Evolutionary conservation across 2,329 filamentous ascomycete species (phyloP).

Genomic region (Botrytis squamosa): DNA sequence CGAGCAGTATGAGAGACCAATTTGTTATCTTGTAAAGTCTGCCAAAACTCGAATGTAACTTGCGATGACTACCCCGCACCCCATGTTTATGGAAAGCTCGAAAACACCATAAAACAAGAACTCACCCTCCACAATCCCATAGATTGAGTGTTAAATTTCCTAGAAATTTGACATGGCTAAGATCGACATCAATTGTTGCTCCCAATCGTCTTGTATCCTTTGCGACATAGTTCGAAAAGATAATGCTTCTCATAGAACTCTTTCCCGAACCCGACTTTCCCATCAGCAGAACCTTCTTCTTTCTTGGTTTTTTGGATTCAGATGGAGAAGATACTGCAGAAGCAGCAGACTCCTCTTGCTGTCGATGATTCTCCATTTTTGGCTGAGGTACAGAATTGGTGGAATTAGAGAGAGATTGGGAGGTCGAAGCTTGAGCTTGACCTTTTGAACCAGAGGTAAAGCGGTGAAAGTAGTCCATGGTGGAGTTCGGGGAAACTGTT

Average conservation of each 20-base stretch:
- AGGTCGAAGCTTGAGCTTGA: neutral
- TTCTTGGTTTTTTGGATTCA: conserved; percentile 59
- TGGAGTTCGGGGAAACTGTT: conserved; percentile 7
- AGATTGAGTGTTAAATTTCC: conserved; percentile 95
- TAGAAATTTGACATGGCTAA: conserved; percentile 98
- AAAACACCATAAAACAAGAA: conserved; percentile 20
- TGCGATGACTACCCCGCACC: neutral
- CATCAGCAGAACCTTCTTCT: conserved; percentile 86
- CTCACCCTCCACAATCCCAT: conserved; percentile 93
- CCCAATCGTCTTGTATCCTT: conserved; percentile 90
- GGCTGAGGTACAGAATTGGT: conserved; percentile 4
- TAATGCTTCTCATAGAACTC: conserved; percentile 97
- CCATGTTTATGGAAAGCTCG: neutral
- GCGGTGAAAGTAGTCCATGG: conserved; percentile 14
- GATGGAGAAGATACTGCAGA: conserved; percentile 15
- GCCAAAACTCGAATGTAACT: neutral
- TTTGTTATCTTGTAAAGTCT: neutral
- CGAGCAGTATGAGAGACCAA: neutral
- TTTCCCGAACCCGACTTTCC: conserved; percentile 97
- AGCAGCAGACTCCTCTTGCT: conserved; percentile 14
- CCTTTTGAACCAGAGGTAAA: conserved; percentile 8
- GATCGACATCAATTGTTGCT: conserved; percentile 96
- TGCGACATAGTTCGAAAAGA: conserved; percentile 98
- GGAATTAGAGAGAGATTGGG: neutral
- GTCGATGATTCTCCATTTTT: conserved; percentile 19